Percentiles rank a stretch among this genome's conserved stretches.
These are phyloP conservation scores for Iris pallida DNA, from an alignment of 116 monocot species.

Conservation along the genomic window DNA sequence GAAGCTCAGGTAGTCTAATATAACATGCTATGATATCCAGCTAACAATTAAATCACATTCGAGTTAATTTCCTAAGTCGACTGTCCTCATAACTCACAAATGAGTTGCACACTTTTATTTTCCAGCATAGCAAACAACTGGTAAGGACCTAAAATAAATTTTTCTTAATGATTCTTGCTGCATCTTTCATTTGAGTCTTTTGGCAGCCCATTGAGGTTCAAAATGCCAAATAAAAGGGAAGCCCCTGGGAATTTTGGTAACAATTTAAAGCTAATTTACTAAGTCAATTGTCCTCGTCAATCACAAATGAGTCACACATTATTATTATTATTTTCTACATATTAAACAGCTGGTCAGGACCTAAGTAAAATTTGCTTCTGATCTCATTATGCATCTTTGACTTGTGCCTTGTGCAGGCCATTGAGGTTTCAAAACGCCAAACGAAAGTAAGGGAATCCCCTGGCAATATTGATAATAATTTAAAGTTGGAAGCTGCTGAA, in stretches of 20 bases:
- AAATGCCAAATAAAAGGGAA: too few species aligned
- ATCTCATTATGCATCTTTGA: not conserved
- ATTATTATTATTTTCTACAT: too few species aligned
- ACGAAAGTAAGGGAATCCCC: constrained; percentile 60
- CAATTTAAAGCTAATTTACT: too few species aligned
- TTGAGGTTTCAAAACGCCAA: constrained; percentile 85
- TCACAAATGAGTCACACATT: too few species aligned
- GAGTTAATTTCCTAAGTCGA: not conserved
- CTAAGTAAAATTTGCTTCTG: not conserved
- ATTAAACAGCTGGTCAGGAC: not conserved
- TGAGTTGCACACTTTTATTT: not conserved
- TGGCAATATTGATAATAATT: constrained; percentile 55
- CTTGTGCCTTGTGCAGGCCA: constrained; percentile 32
- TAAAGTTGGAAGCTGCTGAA: constrained; percentile 77
- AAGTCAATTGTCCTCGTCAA: too few species aligned
- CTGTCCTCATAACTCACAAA: not conserved
- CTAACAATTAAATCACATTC: not conserved
- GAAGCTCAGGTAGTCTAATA: constrained; percentile 72
- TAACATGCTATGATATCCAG: not conserved
- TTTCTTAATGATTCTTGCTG: too few species aligned
- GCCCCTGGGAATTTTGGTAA: too few species aligned
- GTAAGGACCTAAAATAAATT: too few species aligned
- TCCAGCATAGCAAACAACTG: too few species aligned
- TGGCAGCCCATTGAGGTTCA: too few species aligned
- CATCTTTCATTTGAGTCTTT: too few species aligned